A percentile compares a stretch with the other conserved stretches of the same genome.
phyloP scores from a whole-genome alignment of 768 basidiomycete species.

The Calocybe indica region DNA sequence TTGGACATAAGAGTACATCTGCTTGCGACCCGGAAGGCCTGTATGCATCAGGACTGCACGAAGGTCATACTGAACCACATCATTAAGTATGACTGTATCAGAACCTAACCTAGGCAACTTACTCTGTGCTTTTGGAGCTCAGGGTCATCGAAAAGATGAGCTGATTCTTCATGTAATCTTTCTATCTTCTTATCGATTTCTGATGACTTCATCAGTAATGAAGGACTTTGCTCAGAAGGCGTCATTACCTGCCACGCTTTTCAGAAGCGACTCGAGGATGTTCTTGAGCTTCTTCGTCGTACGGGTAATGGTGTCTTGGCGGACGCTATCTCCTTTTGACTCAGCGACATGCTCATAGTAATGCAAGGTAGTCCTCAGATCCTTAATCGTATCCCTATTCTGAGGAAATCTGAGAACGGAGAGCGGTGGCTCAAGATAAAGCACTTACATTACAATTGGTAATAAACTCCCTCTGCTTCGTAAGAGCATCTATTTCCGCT shows the following conservation, averaged over 20 bases:
- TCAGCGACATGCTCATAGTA: conserved; percentile 70
- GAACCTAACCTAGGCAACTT: neutral
- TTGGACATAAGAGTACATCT: conserved; percentile 74
- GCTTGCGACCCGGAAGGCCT: conserved; percentile 70
- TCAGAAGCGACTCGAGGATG: conserved; percentile 45
- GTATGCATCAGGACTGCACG: conserved; percentile 75
- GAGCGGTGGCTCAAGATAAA: neutral
- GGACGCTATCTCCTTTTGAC: conserved; percentile 37
- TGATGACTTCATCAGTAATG: conserved; percentile 17
- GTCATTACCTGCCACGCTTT: conserved; percentile 44
- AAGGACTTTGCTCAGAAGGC: neutral
- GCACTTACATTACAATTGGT: conserved; percentile 50
- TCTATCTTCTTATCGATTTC: conserved; percentile 48
- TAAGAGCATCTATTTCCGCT: conserved; percentile 43
- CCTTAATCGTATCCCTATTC: conserved; percentile 59
- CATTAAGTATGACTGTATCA: neutral
- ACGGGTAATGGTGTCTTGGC: conserved; percentile 34
- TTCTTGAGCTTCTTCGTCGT: conserved; percentile 47
- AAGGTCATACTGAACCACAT: conserved; percentile 62
- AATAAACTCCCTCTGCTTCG: conserved; percentile 38
- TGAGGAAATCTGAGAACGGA: conserved; percentile 18
- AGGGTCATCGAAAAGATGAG: conserved; percentile 50
- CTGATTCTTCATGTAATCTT: conserved; percentile 36
- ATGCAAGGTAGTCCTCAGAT: conserved; percentile 54
- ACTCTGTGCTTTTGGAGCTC: conserved; percentile 62